phyloP scores from a whole-genome alignment of 805 yeast species.

The Jamesozyma lodderae region DNA sequence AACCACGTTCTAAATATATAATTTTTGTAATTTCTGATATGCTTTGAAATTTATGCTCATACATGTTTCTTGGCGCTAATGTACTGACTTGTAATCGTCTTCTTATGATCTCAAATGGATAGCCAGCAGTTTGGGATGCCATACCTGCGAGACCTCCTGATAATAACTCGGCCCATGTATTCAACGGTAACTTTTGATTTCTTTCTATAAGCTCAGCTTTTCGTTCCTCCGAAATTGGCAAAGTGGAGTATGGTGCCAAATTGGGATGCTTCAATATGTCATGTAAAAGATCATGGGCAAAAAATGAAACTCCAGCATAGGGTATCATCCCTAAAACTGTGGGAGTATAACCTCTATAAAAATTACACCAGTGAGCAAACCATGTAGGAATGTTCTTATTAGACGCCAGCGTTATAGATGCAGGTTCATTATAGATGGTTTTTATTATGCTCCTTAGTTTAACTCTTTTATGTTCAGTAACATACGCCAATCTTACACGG shows the following conservation, averaged over 20 bases:
- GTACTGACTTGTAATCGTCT: constrained; percentile 95
- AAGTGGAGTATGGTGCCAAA: constrained; percentile 46
- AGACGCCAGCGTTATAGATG: constrained; percentile 25
- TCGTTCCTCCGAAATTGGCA: constrained; percentile 18
- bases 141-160: constrained; percentile 98
- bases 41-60: constrained; percentile 26
- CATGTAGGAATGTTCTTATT: constrained; percentile 31
- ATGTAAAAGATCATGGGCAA: constrained; percentile 85
- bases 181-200: constrained; percentile 51
- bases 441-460: constrained; percentile 22
- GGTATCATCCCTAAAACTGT: constrained; percentile 95
- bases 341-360: constrained; percentile 90
- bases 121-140: constrained; percentile 91
- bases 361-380: constrained; percentile 44
- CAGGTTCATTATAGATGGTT: constrained; percentile 27
- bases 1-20: constrained; percentile 66
- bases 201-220: constrained; percentile 11
- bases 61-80: constrained; percentile 50
- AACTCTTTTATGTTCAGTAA: constrained; percentile 41
- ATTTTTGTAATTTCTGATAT: constrained; percentile 35
- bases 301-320: constrained; percentile 94
- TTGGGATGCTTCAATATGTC: constrained; percentile 65
- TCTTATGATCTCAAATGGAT: constrained; percentile 91
- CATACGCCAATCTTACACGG: constrained; percentile 86
- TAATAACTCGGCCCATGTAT: constrained; percentile 81